Evolutionary conservation across 2,329 filamentous ascomycete species (phyloP), one percentile per base, ranked within the genome.

Genomic region (Aspergillus jensenii): DNA sequence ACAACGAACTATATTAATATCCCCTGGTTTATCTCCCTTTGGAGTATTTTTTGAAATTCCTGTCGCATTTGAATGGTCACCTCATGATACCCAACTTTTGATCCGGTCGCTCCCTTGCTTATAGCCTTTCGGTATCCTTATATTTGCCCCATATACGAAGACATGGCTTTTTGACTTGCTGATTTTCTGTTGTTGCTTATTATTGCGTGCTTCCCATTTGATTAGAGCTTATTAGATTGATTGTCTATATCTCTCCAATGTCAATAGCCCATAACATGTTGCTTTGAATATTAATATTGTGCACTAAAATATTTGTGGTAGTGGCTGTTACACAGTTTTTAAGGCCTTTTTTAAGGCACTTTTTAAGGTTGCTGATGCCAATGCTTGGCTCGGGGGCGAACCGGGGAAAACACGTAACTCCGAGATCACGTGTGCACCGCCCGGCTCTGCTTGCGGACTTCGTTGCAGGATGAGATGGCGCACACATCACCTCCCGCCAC

Each of bases 41-140:
- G 48, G 43, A 45, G 39, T 47, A 39, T 56, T 58, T 19, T 31
- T 25, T 56, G 55, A 6, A 35, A 33, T 52, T 48, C 27, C 39
- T 37, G 40, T 35, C 52, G 40, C 50, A 43, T 55, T 55, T 52
- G 12, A 46, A 56, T 54, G 21, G 27, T 56, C 45, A 41, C 33
- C 39, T 23, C 25, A 60, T 56, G 60, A 62, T 62, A 62, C 60
- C 60, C 60, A 55, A 47, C 45, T 44, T 23, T 21, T n/a, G 37
- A 55, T 55, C 53, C 48, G 45, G 21, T 62, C 54, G 31, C 55
- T 62, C 43, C 17, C 39, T 51, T 52, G 37, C 7, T 15, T 45
- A 49, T n/a, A 35, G 39, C 33, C 45, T 39, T 25, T 14, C 46
- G 8, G 27, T 37, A n/a, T 45, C 39, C 23, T 43, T 40, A 45